phyloP scores from a whole-genome alignment of 75 land plant species.

The Ceratopteris richardii region DNA sequence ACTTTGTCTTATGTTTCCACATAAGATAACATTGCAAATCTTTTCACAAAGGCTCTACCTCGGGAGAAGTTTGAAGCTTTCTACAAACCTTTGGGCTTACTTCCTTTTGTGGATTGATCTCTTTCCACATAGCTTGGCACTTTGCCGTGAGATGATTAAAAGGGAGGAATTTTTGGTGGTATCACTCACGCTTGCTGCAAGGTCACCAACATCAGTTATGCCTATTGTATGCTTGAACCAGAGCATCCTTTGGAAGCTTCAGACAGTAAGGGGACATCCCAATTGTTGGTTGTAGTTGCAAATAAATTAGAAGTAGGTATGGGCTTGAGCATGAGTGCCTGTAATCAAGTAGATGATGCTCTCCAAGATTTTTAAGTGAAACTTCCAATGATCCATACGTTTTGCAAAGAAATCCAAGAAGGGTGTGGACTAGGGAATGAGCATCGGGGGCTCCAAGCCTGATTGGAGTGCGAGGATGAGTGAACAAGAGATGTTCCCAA shows the following conservation, averaged over 20 bases:
- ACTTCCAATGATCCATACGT: conserved; percentile 20
- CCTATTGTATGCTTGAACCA: not conserved
- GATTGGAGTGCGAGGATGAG: conserved; percentile 15
- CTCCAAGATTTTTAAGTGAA: conserved; percentile 13
- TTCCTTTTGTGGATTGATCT: too few relatives aligned
- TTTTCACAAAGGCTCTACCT: too few relatives aligned
- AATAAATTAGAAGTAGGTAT: conserved; percentile 21
- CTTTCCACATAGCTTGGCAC: too few relatives aligned
- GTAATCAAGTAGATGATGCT: conserved; percentile 24
- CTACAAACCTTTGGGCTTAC: too few relatives aligned
- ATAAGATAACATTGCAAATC: too few relatives aligned
- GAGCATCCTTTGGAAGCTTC: not conserved
- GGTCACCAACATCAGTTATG: too few relatives aligned
- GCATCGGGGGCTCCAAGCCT: conserved; percentile 21
- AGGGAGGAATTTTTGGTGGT: too few relatives aligned
- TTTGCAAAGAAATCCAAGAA: conserved; percentile 8
- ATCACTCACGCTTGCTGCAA: too few relatives aligned
- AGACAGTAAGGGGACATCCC: conserved; percentile 10
- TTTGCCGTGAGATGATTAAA: too few relatives aligned
- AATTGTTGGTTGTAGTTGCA: conserved; percentile 23
- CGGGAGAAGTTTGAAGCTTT: too few relatives aligned
- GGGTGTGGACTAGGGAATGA: conserved; percentile 17
- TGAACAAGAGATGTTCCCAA: conserved; percentile 8
- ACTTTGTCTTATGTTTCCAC: too few relatives aligned
- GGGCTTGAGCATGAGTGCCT: conserved; percentile 23